Evolutionary conservation across 805 yeast species (phyloP), one percentile per base, ranked within the genome.

Genomic region (Tetrapisispora arboricola): DNA sequence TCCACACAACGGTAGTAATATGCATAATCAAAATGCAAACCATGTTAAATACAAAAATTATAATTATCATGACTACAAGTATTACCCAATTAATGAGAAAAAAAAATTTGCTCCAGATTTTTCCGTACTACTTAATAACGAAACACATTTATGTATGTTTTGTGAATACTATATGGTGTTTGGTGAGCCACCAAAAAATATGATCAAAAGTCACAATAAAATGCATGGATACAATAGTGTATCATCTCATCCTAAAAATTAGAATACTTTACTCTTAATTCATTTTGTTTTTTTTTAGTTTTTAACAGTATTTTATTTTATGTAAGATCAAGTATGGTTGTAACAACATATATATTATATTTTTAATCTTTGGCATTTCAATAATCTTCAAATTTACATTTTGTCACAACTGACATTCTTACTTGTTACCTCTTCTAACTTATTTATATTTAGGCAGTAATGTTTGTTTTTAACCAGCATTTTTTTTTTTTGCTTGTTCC

Each of bases 91-190:
- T 20, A 17, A 28, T 40, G 26, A 24, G 35, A 19, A 33, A 25
- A 20, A 22, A 32, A 12, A 40, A 38, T 12, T 29, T 40, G 38
- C 36, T 32, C 60, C 62, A 3, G 51, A 55, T 34, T 54, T 55
- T 35, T 49, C 57, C 11, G 47, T 48, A 2, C 36, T 57, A 18
- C 42, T 54, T 30, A 49, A 45, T 27, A 48, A 48, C 10, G 46
- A 48, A 22, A 41, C 46, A 11, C 57, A 57, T 7, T 40, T 66
- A 45, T 73, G 79, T 50, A 55, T 71, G 45, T 66, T 73, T 40
- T 73, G 79, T 54, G 76, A 73, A 47, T 73, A 72, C 51, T 74
- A 72, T 49, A 63, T 66, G 39, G 66, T 72, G 2, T 73, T 65
- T 52, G 78, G 78, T 1, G 57, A 55, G 34, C 69, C 71, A 38